phyloP scores from a whole-genome alignment of 2,329 filamentous ascomycete genomes.

The Aspergillus sp. region DNA sequence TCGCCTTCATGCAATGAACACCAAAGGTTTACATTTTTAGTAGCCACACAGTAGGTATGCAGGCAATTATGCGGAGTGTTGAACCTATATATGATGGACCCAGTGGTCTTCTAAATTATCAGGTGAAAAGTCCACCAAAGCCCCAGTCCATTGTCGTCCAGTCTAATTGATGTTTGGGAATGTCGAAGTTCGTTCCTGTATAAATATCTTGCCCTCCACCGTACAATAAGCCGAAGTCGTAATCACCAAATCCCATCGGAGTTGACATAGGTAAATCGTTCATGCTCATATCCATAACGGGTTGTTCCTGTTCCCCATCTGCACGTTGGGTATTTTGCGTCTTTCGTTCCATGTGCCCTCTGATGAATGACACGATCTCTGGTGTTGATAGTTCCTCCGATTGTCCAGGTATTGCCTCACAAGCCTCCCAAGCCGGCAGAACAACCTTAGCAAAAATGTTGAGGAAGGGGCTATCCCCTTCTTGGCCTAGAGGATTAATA shows the following conservation, averaged over 20 bases:
- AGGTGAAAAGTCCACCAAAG: neutral
- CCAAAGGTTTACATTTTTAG: too few species aligned
- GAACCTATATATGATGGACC: too few species aligned
- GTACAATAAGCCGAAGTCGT: neutral
- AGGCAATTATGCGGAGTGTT: too few species aligned
- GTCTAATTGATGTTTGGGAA: neutral
- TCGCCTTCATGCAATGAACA: too few species aligned
- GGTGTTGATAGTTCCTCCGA: slow-evolving; percentile 14
- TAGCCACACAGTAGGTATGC: too few species aligned
- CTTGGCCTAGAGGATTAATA: slow-evolving; percentile 2
- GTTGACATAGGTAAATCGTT: neutral
- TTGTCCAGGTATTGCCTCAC: slow-evolving; percentile 13
- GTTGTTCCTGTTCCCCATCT: neutral
- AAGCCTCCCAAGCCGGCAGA: slow-evolving; percentile 37
- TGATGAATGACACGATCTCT: slow-evolving; percentile 25
- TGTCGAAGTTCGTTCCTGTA: neutral
- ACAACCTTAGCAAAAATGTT: slow-evolving; percentile 31
- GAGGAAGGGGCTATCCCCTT: slow-evolving; percentile 17
- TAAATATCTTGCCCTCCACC: neutral
- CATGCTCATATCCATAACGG: neutral
- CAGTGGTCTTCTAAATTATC: too few species aligned
- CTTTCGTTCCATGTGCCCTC: slow-evolving; percentile 12
- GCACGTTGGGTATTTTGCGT: neutral
- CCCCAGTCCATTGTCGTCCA: neutral
- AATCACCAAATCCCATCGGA: slow-evolving; percentile 2